Evolutionary conservation across 768 basidiomycete species (phyloP), one percentile per base, ranked within the genome.

Genomic region (Hygrocybe punicea): DNA sequence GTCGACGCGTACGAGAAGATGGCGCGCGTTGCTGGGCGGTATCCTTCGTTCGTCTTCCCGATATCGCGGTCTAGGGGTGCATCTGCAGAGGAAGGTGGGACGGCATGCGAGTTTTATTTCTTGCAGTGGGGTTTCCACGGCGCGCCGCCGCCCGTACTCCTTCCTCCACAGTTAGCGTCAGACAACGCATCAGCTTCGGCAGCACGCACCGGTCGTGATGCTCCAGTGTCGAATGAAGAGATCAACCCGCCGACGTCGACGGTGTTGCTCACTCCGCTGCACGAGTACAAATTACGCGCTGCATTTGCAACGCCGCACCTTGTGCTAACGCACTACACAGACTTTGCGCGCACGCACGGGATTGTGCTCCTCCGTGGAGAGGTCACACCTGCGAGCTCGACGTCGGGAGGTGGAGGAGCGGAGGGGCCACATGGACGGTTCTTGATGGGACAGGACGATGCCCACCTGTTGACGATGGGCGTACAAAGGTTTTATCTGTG

Each of bases 241-340:
- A 56, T 69, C 10, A 83, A 83, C 61, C 81, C 84, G 14, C 77
- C 75, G 51, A 75, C 73, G 2, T 84, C 93, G 6, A 94, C 93
- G 0, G 79, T 96, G 52, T 78, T 98, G 35, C 96, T 96, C 76
- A 94, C 97, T 0, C 91, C 95, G 2, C 78, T 98, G 42, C 87
- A 89, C 62, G 96, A 98, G 73, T 99, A 92, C 81, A 96, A 97
- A 71, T 72, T 84, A 56, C 85, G 89, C 39, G 80, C 81, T 52
- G 80, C 87, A 16, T 98, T 87, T 69, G 90, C 97, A 6, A 94
- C 93, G 4, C 95, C 96, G 1, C 91, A 93, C 67, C 79, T 99
- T 23, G 89, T 90, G 21, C 65, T 98, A 37, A 98, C 95, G 4
- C 84, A 91, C 70, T 98, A 98, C 71, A 88, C 95, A 50, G 95